Conservation (phyloP, 1,284 basidiomycete genomes). For the Irpex rosettiformis region DNA sequence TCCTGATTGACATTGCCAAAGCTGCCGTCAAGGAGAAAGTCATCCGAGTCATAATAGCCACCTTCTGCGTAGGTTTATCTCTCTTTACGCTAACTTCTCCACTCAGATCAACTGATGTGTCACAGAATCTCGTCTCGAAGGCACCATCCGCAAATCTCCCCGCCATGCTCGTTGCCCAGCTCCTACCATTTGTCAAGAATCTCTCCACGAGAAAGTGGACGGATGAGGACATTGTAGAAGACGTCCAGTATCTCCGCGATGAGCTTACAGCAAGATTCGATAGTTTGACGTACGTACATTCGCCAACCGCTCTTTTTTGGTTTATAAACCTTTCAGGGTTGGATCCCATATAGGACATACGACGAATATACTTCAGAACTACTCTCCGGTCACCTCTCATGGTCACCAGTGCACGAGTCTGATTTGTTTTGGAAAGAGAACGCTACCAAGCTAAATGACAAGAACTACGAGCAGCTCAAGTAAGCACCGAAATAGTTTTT, state of each 20-base stretch:
- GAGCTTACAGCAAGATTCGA: conserved; percentile 83
- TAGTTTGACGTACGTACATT: conserved; percentile 81
- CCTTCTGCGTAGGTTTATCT: conserved; percentile 65
- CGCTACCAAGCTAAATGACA: conserved; percentile 79
- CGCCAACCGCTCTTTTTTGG: too few relatives aligned
- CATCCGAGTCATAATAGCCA: conserved; percentile 90
- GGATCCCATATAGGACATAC: conserved; percentile 64
- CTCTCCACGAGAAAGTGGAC: conserved; percentile 87
- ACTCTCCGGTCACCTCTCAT: conserved; percentile 85
- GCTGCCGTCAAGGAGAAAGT: conserved; percentile 97
- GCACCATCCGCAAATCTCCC: conserved; percentile 84
- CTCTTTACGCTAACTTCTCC: background rate
- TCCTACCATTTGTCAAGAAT: conserved; percentile 85
- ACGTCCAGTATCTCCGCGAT: conserved; percentile 81
- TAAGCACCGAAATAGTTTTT: conserved; percentile 34
- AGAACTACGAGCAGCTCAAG: conserved; percentile 80
- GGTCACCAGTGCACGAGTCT: conserved; percentile 94
- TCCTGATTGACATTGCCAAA: conserved; percentile 85
- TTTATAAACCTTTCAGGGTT: background rate
- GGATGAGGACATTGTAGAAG: conserved; percentile 93
- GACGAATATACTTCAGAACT: conserved; percentile 96
- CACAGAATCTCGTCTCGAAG: conserved; percentile 82
- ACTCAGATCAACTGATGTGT: background rate
- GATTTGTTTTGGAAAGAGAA: conserved; percentile 99
- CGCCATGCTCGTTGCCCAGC: conserved; percentile 87